A percentile compares a stretch with the other conserved stretches of the same genome.
These are phyloP conservation scores for Edaphochlamys debaryana DNA, from an alignment of 139 green algal species.

Conservation along the genomic window DNA sequence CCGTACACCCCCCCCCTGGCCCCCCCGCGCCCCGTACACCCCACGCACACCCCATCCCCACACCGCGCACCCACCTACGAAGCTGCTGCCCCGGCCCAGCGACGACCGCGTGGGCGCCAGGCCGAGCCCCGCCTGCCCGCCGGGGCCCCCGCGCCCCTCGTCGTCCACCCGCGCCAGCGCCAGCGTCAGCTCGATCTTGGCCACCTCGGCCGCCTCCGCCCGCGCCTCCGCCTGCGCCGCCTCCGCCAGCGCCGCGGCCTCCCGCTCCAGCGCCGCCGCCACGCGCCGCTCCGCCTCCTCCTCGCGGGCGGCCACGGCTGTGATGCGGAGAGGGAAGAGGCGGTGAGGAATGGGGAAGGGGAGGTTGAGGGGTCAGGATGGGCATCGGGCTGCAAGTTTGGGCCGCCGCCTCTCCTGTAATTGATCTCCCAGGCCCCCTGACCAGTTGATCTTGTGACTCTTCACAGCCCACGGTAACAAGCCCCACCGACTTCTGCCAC, in stretches of 20 bases:
- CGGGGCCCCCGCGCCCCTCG: background rate
- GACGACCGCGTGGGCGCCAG: slow-evolving; percentile 1
- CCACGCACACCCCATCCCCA: no score
- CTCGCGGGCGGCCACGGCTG: slow-evolving; percentile 53
- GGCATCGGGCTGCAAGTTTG: no score
- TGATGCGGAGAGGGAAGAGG: no score
- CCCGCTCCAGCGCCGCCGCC: slow-evolving; percentile 21
- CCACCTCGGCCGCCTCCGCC: slow-evolving; percentile 54
- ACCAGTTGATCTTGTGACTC: no score
- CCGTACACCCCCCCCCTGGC: no score
- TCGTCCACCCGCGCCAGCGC: slow-evolving; percentile 50
- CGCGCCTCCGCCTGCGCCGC: slow-evolving; percentile 36
- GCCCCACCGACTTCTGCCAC: no score
- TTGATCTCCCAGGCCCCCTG: no score
- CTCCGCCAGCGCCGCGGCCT: slow-evolving; percentile 23
- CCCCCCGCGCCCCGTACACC: no score
- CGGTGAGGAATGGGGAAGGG: no score
- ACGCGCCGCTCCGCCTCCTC: slow-evolving; percentile 53
- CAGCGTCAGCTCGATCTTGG: slow-evolving; percentile 68
- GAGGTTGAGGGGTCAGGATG: no score
- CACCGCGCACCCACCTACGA: background rate
- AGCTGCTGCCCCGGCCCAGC: background rate
- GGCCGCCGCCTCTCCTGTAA: no score
- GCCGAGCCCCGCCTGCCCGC: background rate
- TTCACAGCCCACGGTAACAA: no score